Percentiles rank a stretch among this genome's conserved stretches.
These are phyloP conservation scores for Jamesozyma hellenica DNA, from an alignment of 805 yeast species.

Conservation along the genomic window DNA sequence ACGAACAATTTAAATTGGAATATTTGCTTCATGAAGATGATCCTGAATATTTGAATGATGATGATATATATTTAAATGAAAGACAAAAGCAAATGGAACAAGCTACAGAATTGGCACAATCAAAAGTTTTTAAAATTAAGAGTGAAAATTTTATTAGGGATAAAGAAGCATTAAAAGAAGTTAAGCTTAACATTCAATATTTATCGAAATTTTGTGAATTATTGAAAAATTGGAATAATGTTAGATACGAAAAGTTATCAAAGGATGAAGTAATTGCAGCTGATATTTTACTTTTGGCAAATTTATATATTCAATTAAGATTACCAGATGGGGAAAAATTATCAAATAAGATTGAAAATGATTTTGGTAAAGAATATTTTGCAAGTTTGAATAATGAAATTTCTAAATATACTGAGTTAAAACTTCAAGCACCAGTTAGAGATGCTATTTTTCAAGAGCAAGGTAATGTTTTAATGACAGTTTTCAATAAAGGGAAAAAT, in stretches of 20 bases:
- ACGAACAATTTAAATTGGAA: slow-evolving; percentile 10
- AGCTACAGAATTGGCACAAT: slow-evolving; percentile 18
- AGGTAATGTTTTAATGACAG: slow-evolving; percentile 22
- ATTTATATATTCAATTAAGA: slow-evolving; percentile 16
- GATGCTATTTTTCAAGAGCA: slow-evolving; percentile 19
- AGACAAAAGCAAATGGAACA: slow-evolving; percentile 1
- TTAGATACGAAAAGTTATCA: slow-evolving; percentile 4
- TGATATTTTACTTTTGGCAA: slow-evolving; percentile 20
- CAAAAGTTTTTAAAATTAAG: slow-evolving; percentile 21
- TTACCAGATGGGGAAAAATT: slow-evolving; percentile 20
- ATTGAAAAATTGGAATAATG: slow-evolving; percentile 16
- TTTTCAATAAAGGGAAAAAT: slow-evolving; percentile 8
- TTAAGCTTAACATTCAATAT: slow-evolving; percentile 16
- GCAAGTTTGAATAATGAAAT: slow-evolving; percentile 5
- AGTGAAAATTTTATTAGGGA: slow-evolving; percentile 15
- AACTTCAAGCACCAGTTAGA: background rate
- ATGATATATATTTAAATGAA: slow-evolving; percentile 5
- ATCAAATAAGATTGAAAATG: slow-evolving; percentile 8
- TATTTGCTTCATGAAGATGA: slow-evolving; percentile 16
- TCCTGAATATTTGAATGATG: slow-evolving; percentile 6
- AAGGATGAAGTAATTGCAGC: slow-evolving; percentile 10
- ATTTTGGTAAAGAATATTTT: slow-evolving; percentile 10
- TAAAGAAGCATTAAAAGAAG: slow-evolving; percentile 14
- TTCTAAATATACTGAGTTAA: slow-evolving; percentile 3
- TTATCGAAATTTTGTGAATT: slow-evolving; percentile 10